Evolutionary conservation across 208 protist genomes (phyloP), one percentile per base, ranked within the genome.

Genomic region (Novymonas esmeraldas): DNA sequence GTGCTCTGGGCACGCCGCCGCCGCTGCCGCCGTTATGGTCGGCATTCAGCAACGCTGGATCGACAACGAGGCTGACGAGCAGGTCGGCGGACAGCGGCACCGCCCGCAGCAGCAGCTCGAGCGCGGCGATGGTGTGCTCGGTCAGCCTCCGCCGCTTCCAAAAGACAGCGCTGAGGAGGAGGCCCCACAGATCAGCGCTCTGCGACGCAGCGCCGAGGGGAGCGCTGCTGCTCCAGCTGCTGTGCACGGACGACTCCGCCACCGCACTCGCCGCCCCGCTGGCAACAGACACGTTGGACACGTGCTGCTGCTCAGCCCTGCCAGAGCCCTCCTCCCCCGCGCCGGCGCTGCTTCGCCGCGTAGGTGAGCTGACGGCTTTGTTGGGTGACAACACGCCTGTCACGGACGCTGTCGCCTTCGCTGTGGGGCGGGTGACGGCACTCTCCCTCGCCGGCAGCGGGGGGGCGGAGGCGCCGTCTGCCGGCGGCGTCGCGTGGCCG

Each of bases 141-240:
- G 72, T 68, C 18, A 89, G 63, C 71, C 85, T 88, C 39, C 51
- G 78, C 50, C 84, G 85, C 60, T 78, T 81, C 57, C 77, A 76
- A 62, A 81, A 83, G 22, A 89, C 66, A 18, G 73, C 63, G 45
- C 79, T 81, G 16, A 93, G 72, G 26, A 93, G 55, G 31, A 66
- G 71, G 34, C 79, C 65, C 67, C 80, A 81, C n/a, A 77, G 20
- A 34, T 33, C 70, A 3, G 70, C 42, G 5, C 55, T 70, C 56
- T 70, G 62, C 26, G 59, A 18, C 3, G 48, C 36, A 0, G 62
- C 58, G 55, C 70, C 64, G 26, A 67, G 36, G 11, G 44, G 60
- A 0, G 49, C 18, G 18, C 41, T 55, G 59, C 55, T 50, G 31
- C 50, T 20, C 33, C 33, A 0, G 34, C n/a, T n/a, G n/a, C n/a